Evolutionary conservation across 1,284 basidiomycete species (phyloP), one percentile per base, ranked within the genome.

Genomic region (Cystobasidiaceae sp.): DNA sequence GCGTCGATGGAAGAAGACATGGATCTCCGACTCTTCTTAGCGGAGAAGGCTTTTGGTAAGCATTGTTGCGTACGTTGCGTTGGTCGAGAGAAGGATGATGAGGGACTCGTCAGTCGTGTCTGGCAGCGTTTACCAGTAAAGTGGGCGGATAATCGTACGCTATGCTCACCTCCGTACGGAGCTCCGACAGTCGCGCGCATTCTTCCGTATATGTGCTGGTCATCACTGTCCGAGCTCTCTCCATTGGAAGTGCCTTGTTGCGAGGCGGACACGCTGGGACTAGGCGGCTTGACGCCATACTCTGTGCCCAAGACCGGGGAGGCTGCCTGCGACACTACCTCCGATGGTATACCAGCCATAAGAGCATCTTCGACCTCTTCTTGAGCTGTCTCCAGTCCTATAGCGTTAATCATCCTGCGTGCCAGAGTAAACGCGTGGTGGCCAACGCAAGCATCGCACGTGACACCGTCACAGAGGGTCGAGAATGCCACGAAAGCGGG

Each of bases 351-450:
- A 15, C 33, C 56, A 4, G 30, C 44, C 11, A n/a, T n/a, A n/a
- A n/a, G n/a, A n/a, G 28, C 46, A 33, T 41, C 45, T 30, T 41
- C 58, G 25, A 37, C 46, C 32, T 61, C 58, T 43, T 49, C 58
- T 6, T 46, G 45, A 37, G 43, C 45, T 25, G 58, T 27, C 19
- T 64, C 61, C n/a, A 55, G 34, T 7, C 51, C 51, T 17, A 64
- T 23, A 21, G 61, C 61, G 33, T 64, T 64, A 52, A 64, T 64
- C 61, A 64, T 64, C 34, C 61, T 64, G 32, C 19, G 30, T n/a
- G 37, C 28, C 1, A 17, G 19, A 44, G 39, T 2, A 25, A 28
- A 37, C 54, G n/a, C n/a, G 44, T 44, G 8, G 23, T 9, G 25
- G n/a, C 5, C 30, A n/a, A 30, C 23, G 25, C 23, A 4, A 39